phyloP scores from a whole-genome alignment of 2,329 filamentous ascomycete species.

The Cladophialophora carrionii region DNA sequence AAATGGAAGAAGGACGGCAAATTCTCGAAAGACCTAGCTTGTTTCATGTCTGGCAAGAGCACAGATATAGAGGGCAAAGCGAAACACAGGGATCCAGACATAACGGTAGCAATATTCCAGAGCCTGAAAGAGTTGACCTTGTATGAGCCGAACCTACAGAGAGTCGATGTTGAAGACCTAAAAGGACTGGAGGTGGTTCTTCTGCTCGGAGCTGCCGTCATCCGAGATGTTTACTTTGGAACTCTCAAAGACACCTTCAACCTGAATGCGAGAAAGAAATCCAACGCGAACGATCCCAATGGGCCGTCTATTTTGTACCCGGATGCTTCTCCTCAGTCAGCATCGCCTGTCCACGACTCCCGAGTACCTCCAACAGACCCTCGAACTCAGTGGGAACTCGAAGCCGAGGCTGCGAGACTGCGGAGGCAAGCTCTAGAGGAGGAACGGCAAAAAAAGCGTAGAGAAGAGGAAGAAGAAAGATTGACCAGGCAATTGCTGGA shows the following conservation, averaged over 20 bases:
- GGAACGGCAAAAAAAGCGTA: slow-evolving; percentile 49
- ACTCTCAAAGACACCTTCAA: slow-evolving; percentile 79
- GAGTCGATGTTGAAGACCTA: slow-evolving; percentile 89
- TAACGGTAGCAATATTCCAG: slow-evolving; percentile 87
- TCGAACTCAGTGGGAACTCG: slow-evolving; percentile 57
- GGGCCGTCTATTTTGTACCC: slow-evolving; percentile 18
- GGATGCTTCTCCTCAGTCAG: slow-evolving; percentile 16
- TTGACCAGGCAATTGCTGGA: slow-evolving; percentile 57
- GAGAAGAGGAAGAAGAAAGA: slow-evolving; percentile 56
- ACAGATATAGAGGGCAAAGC: slow-evolving; percentile 67
- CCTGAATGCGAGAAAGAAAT: slow-evolving; percentile 50
- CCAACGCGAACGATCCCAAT: slow-evolving; percentile 39
- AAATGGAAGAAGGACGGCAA: slow-evolving; percentile 88
- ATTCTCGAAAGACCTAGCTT: slow-evolving; percentile 83
- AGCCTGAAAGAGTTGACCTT: slow-evolving; percentile 77
- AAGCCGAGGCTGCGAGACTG: slow-evolving; percentile 54
- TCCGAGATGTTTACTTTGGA: slow-evolving; percentile 65
- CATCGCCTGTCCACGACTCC: slow-evolving; percentile 30
- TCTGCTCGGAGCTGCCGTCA: slow-evolving; percentile 62
- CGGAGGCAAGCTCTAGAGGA: slow-evolving; percentile 49
- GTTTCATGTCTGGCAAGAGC: slow-evolving; percentile 79
- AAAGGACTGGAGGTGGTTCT: slow-evolving; percentile 90
- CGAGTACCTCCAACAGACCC: slow-evolving; percentile 53
- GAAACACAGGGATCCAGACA: slow-evolving; percentile 88
- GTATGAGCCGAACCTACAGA: slow-evolving; percentile 88